Evolutionary conservation across 768 basidiomycete species (phyloP).

Genomic region (Suillus hirtellus): DNA sequence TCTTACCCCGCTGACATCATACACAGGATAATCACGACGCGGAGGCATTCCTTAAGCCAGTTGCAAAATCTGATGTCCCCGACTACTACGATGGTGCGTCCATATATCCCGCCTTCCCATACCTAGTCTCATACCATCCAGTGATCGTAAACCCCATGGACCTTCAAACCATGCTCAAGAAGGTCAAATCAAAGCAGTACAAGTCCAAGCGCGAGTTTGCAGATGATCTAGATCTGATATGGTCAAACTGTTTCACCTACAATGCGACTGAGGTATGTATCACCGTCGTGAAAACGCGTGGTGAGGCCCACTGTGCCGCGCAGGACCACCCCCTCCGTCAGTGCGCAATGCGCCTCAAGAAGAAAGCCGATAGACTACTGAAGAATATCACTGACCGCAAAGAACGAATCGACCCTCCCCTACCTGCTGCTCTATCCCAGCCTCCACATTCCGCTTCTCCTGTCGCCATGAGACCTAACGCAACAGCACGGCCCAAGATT

Average conservation of each 20-base stretch:
- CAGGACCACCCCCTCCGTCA: slow-evolving; percentile 88
- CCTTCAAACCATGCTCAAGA: slow-evolving; percentile 87
- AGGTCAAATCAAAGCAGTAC: slow-evolving; percentile 89
- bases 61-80: slow-evolving; percentile 84
- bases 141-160: slow-evolving; percentile 97
- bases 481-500: slow-evolving; percentile 44
- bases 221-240: slow-evolving; percentile 93
- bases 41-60: slow-evolving; percentile 91
- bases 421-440: slow-evolving; percentile 50
- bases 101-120: slow-evolving; percentile 5
- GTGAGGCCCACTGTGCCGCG: background rate
- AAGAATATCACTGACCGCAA: slow-evolving; percentile 87
- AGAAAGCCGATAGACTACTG: slow-evolving; percentile 84
- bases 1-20: slow-evolving; percentile 29
- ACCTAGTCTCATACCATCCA: slow-evolving; percentile 33
- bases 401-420: slow-evolving; percentile 71
- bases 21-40: slow-evolving; percentile 83
- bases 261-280: slow-evolving; percentile 85
- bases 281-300: slow-evolving; percentile 1
- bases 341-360: slow-evolving; percentile 77
- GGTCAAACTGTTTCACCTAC: slow-evolving; percentile 93
- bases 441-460: slow-evolving; percentile 21
- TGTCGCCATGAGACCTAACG: slow-evolving; percentile 27
- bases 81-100: slow-evolving; percentile 89
- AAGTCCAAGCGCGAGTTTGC: slow-evolving; percentile 94